Base-by-base conservation (phyloP, 2,329 filamentous ascomycete genomes). In the Colletotrichum spinosum region DNA sequence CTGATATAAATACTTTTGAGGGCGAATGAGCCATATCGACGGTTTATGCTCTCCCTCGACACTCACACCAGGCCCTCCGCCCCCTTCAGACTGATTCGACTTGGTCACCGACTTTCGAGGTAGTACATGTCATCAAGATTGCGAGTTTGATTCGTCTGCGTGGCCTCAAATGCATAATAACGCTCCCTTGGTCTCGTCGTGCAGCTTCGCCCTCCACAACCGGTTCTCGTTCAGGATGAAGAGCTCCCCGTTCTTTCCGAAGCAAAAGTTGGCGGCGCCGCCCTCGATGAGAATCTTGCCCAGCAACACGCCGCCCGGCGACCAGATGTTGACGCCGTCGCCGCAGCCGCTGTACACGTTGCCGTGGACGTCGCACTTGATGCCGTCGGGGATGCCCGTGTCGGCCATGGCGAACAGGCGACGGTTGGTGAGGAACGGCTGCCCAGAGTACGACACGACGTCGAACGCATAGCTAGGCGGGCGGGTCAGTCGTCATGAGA, bases 401-500 rank as follows among this genome's bases (percentile, higher is more conserved):
- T 82, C 79, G 1, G 81, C 80, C 71, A 83, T 81, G 2, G 83
- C 81, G 64, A 88, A 87, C 0, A 86, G 70, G 37, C 84, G 77
- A 13, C 80, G 77, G 69, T 86, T 86, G 1, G 56, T 37, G 8
- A 67, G 2, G 48, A 82, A 80, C 0, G 79, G 80, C n/a, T 76
- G 46, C 0, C 50, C 58, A 6, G 63, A 65, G 41, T 67, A 66
- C 3, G 51, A 65, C 0, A 65, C 45, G 2, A 80, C 25, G 10
- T 81, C 77, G 17, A 79, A 79, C 0, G 77, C 77, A 44, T 80
- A 78, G 74, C 75, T 11, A 73, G 74, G 6, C 42, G 15, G 25
- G 72, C 55, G 25, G 25, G 74, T 77, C 39, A n/a, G 25, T 1
- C 2, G 33, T 56, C 8, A 41, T 39, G 9, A 1, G 2, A 10